Conservation (phyloP, 2,329 filamentous ascomycete species). For the Botrytis deweyae region DNA sequence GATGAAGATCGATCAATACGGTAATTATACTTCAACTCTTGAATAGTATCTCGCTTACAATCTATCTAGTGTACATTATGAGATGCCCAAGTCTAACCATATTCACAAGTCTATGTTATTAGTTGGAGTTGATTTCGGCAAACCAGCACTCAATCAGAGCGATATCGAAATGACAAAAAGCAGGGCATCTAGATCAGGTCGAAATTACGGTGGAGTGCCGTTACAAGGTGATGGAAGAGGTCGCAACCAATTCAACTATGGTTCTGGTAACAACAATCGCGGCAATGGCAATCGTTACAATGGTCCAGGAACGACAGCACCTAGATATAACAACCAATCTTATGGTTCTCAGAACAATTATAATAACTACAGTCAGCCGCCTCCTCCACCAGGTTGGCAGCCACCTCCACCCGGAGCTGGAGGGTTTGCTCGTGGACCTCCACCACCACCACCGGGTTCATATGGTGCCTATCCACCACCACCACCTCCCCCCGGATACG, state of each 20-base stretch:
- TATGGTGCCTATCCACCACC: constrained; percentile 27
- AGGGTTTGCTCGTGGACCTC: constrained; percentile 47
- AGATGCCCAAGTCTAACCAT: constrained; percentile 70
- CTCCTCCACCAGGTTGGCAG: constrained; percentile 40
- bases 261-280: constrained; percentile 35
- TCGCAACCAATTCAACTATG: constrained; percentile 55
- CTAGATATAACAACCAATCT: constrained; percentile 21
- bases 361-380: constrained; percentile 32
- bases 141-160: constrained; percentile 68
- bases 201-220: constrained; percentile 68
- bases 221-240: constrained; percentile 51
- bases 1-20: constrained; percentile 85
- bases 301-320: constrained; percentile 17
- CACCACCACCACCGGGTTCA: constrained; percentile 46
- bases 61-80: constrained; percentile 70
- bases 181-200: constrained; percentile 64
- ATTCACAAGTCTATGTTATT: constrained; percentile 93
- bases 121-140: constrained; percentile 73
- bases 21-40: constrained; percentile 48
- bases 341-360: constrained; percentile 25
- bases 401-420: constrained; percentile 48
- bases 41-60: constrained; percentile 30
- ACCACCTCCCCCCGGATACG: constrained; percentile 29
- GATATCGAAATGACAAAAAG: constrained; percentile 73
- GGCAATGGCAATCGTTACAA: constrained; percentile 17